Base-by-base conservation (phyloP, 2,329 filamentous ascomycete species). In the Fulvia fulva region DNA sequence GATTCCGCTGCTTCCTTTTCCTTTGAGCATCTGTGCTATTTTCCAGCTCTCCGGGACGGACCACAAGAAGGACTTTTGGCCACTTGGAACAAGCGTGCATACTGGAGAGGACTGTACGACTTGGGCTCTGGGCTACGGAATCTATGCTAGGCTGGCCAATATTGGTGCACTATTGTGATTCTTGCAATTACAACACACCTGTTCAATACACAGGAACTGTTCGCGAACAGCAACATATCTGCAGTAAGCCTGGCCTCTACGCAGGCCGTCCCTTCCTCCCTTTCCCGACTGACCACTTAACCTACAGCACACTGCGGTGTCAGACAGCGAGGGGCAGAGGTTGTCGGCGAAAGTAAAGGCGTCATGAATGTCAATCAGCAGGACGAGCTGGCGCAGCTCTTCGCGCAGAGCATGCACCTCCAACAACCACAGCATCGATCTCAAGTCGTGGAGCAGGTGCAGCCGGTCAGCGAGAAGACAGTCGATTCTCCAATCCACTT, bases 371-470 rank as follows among this genome's bases (percentile, higher is more conserved):
- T 64, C 14, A 85, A 88, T 74, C 82, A 86, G 68, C 86, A 92
- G 71, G 89, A 96, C 63, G 91, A 96, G 66, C 87, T 96, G 34
- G 83, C 87, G n/a, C 79, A 83, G 59, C 85, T 96, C 68, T 91
- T 96, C 74, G 82, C 88, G 53, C 85, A 85, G 65, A 89, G 89
- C 71, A 82, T 95, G 75, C 88, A 81, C 55, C 81, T 94, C 65
- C 68, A 72, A 65, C 68, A 64, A 23, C 44, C 59, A 51, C 51
- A 53, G 43, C 50, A 57, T 30, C 56, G 45, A 41, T 57, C 52
- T 21, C 44, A 50, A 21, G 53, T 65, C 14, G 41, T 61, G 41
- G 61, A 63, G 32, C 52, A 61, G 28, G 46, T 63, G 8, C 63
- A 57, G n/a, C 59, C 63, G 56, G 51, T 44, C 11, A 52, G 53